phyloP scores from a whole-genome alignment of 768 basidiomycete species.

The Austroboletus festivus region DNA sequence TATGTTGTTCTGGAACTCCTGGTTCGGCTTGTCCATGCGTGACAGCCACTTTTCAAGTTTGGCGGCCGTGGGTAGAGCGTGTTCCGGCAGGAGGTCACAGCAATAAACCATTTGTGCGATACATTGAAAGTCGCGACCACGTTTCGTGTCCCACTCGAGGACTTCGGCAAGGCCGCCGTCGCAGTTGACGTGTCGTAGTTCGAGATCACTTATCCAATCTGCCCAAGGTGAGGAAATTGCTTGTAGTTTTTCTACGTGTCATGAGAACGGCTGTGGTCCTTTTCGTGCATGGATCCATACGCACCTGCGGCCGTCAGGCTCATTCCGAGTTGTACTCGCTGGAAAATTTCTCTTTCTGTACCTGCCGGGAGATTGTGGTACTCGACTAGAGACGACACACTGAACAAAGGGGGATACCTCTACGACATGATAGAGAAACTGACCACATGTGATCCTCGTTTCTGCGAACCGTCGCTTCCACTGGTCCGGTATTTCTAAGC shows the following conservation, averaged over 20 bases:
- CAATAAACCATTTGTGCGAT: slow-evolving; percentile 69
- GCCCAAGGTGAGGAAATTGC: slow-evolving; percentile 73
- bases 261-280: neutral
- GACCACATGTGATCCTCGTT: slow-evolving; percentile 69
- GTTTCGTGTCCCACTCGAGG: slow-evolving; percentile 61
- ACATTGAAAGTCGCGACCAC: slow-evolving; percentile 76
- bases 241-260: slow-evolving; percentile 65
- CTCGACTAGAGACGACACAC: slow-evolving; percentile 48
- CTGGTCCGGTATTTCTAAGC: slow-evolving; percentile 50
- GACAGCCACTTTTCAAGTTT: slow-evolving; percentile 53
- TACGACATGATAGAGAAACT: slow-evolving; percentile 17
- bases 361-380: slow-evolving; percentile 53
- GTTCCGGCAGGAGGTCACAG: slow-evolving; percentile 50
- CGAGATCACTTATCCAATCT: slow-evolving; percentile 61
- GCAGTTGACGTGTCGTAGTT: slow-evolving; percentile 51
- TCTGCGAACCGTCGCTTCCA: slow-evolving; percentile 50
- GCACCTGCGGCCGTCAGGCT: slow-evolving; percentile 68
- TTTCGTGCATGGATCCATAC: neutral
- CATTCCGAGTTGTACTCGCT: slow-evolving; percentile 80
- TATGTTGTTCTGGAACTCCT: slow-evolving; percentile 52
- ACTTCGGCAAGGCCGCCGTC: slow-evolving; percentile 56
- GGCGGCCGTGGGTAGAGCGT: slow-evolving; percentile 47
- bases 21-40: slow-evolving; percentile 36
- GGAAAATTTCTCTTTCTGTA: slow-evolving; percentile 76
- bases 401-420: neutral